Percentiles rank a stretch among this genome's conserved stretches.
These are phyloP conservation scores for Camelina sativa DNA, from an alignment of 345 rosid species.

Conservation along the genomic window DNA sequence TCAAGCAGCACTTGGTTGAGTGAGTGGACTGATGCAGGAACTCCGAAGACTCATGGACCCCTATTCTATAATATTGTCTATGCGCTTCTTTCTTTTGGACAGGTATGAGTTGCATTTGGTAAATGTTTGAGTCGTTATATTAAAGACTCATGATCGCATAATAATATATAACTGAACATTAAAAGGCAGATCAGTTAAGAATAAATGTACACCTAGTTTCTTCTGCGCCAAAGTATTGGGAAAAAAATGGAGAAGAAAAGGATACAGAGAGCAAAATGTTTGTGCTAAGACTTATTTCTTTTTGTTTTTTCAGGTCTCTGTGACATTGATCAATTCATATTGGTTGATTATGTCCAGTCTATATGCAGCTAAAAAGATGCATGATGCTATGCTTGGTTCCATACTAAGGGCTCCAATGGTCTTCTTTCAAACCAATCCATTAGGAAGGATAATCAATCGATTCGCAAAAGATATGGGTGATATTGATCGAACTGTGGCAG, in stretches of 20 bases:
- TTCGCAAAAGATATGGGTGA: conserved; percentile 98
- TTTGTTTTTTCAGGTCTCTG: conserved; percentile 65
- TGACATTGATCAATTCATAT: conserved; percentile 80
- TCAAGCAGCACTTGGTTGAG: conserved; percentile 97
- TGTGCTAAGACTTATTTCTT: conserved; percentile 28
- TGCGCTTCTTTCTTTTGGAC: conserved; percentile 73
- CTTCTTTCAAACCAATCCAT: conserved; percentile 96
- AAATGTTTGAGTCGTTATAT: conserved; percentile 10
- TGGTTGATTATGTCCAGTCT: conserved; percentile 91
- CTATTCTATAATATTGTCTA: conserved; percentile 75
- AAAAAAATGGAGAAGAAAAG: conserved; percentile 20
- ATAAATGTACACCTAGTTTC: conserved; percentile 3
- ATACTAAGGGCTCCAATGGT: conserved; percentile 97
- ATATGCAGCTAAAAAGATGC: conserved; percentile 87
- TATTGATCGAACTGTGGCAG: conserved; percentile 85
- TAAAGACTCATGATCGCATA: conserved; percentile 5
- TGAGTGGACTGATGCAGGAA: conserved; percentile 83
- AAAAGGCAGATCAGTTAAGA: conserved; percentile 7
- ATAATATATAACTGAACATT: background rate
- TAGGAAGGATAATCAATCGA: conserved; percentile 92
- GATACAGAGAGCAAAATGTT: conserved; percentile 4
- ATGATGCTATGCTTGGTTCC: conserved; percentile 88
- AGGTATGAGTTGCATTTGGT: conserved; percentile 60
- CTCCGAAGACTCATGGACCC: conserved; percentile 57
- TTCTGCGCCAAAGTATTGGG: background rate